phyloP scores from a whole-genome alignment of 2,329 filamentous ascomycete genomes.

The Sarocladium oryzae region DNA sequence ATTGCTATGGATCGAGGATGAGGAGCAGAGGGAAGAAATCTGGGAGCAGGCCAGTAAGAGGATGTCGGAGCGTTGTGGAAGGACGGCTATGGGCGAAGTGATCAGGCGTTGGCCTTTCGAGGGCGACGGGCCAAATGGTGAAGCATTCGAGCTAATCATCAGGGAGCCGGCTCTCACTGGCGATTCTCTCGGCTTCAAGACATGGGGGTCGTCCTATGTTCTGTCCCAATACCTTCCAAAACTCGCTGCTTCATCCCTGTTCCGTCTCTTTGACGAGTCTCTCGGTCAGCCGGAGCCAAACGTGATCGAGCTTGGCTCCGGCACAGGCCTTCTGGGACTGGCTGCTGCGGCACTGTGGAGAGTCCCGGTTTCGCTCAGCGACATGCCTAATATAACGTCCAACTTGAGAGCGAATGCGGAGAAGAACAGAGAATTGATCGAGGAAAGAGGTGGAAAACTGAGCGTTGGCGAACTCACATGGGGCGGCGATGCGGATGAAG shows the following conservation, averaged over 20 bases:
- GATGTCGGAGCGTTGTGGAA: constrained; percentile 79
- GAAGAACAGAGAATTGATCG: constrained; percentile 53
- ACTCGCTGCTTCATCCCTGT: constrained; percentile 38
- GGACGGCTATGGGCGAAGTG: constrained; percentile 54
- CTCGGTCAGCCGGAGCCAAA: constrained; percentile 23
- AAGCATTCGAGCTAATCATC: constrained; percentile 58
- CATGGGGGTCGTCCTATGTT: constrained; percentile 87
- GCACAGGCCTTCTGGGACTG: constrained; percentile 85
- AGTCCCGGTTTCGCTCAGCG: constrained; percentile 66
- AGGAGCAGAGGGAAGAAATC: constrained; percentile 59
- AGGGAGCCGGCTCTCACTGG: constrained; percentile 83
- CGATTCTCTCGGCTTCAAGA: constrained; percentile 87
- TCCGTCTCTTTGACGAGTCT: constrained; percentile 35
- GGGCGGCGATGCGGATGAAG: constrained; percentile 45
- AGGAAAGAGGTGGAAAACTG: constrained; percentile 47
- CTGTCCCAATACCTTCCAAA: constrained; percentile 65
- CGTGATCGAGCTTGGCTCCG: constrained; percentile 76
- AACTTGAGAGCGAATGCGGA: constrained; percentile 73
- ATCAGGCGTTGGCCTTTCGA: constrained; percentile 47
- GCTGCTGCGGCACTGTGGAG: constrained; percentile 70
- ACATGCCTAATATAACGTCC: constrained; percentile 74
- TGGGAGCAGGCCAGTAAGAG: constrained; percentile 76
- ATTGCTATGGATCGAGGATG: constrained; percentile 62
- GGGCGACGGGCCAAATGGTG: constrained; percentile 16
- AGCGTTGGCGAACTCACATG: constrained; percentile 68